Percentiles rank a stretch among this genome's conserved stretches.
phyloP scores from a whole-genome alignment of 73 alveolate species.

The Paramecium octaurelia region DNA sequence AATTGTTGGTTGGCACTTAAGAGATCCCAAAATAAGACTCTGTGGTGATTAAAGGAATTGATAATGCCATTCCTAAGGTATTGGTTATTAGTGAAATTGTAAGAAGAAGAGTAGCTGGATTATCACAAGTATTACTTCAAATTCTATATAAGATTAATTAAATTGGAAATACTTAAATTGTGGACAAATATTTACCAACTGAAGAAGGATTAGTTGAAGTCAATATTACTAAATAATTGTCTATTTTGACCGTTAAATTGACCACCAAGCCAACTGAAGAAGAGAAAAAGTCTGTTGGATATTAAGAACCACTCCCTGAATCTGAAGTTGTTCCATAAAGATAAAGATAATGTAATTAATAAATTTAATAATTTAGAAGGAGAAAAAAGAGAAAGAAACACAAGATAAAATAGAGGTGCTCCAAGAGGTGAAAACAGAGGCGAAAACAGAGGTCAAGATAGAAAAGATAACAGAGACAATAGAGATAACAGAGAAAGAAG shows the following conservation, averaged over 20 bases:
- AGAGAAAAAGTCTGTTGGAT: slow-evolving; percentile 20
- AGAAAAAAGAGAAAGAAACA: slow-evolving; percentile 20
- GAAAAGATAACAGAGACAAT: neutral
- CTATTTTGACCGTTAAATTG: slow-evolving; percentile 21
- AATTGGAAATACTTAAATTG: slow-evolving; percentile 32
- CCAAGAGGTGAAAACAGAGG: slow-evolving; percentile 43
- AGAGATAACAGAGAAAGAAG: slow-evolving; percentile 12
- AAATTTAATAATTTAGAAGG: neutral
- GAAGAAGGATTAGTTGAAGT: slow-evolving; percentile 53
- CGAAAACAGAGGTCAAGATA: neutral
- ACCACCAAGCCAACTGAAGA: slow-evolving; percentile 10
- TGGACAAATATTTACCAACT: slow-evolving; percentile 7
- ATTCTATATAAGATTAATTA: neutral
- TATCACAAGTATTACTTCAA: neutral
- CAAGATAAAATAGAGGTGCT: slow-evolving; percentile 20
- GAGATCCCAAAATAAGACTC: neutral
- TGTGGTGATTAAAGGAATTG: slow-evolving; percentile 34
- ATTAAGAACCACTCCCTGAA: slow-evolving; percentile 32
- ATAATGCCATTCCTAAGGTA: slow-evolving; percentile 45
- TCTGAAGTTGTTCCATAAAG: slow-evolving; percentile 45
- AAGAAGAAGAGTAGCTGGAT: slow-evolving; percentile 51
- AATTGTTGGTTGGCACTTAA: neutral
- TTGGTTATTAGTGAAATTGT: slow-evolving; percentile 25
- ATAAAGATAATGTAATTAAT: neutral
- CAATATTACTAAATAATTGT: slow-evolving; percentile 10